Conservation (phyloP, 768 basidiomycete genomes). For the Neoboletus subvelutipes region DNA sequence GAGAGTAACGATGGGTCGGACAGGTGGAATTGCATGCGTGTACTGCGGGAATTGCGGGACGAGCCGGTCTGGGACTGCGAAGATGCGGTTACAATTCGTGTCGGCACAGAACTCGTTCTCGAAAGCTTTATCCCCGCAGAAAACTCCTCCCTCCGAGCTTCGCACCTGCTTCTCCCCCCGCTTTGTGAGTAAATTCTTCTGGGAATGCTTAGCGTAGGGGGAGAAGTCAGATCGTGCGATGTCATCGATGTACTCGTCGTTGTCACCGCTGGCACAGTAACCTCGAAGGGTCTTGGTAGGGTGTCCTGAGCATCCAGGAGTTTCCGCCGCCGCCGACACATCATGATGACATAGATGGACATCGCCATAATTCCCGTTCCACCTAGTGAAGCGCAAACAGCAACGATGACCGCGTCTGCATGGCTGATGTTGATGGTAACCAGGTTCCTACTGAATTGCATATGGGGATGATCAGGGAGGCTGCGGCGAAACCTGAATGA, state of each 20-base stretch:
- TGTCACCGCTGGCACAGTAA: slow-evolving; percentile 11
- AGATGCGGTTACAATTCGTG: background rate
- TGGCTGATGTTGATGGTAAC: background rate
- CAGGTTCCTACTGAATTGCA: background rate
- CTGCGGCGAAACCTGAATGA: background rate
- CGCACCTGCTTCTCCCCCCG: background rate
- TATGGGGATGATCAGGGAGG: slow-evolving; percentile 3
- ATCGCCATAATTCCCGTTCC: slow-evolving; percentile 18
- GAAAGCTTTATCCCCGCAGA: background rate
- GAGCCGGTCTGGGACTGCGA: background rate
- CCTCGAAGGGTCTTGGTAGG: slow-evolving; percentile 26
- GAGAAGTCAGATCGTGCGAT: background rate
- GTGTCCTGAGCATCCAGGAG: slow-evolving; percentile 22
- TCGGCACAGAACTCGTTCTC: background rate
- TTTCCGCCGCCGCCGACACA: slow-evolving; percentile 15
- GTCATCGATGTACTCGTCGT: background rate
- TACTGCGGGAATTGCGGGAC: background rate
- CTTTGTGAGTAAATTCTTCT: background rate
- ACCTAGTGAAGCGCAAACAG: slow-evolving; percentile 23
- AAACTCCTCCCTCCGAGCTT: background rate
- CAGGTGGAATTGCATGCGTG: background rate
- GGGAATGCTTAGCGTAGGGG: slow-evolving; percentile 3
- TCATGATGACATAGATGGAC: slow-evolving; percentile 18
- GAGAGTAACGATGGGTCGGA: too few relatives aligned
- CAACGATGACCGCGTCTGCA: slow-evolving; percentile 10